Percentiles rank a stretch among this genome's conserved stretches.
These are phyloP conservation scores for Linnemannia zychae DNA, from an alignment of 192 early-diverging fungal genomes.

Conservation along the genomic window DNA sequence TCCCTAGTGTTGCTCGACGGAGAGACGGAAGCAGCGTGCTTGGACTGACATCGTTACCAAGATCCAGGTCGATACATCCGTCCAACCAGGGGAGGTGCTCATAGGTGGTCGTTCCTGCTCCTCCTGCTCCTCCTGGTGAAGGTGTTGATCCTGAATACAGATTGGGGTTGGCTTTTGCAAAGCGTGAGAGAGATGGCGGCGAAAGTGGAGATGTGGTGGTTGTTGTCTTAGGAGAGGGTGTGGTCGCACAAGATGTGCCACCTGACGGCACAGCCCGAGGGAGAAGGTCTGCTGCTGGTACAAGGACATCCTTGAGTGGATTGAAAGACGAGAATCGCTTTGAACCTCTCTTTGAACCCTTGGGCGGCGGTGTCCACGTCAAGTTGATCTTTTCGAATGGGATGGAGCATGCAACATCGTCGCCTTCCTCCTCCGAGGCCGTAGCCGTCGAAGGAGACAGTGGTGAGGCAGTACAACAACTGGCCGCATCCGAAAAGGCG, in stretches of 20 bases:
- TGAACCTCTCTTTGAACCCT: slow-evolving; percentile 45
- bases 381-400: slow-evolving; percentile 55
- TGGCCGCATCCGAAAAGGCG: slow-evolving; percentile 29
- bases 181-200: background rate
- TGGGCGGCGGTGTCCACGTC: slow-evolving; percentile 49
- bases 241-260: slow-evolving; percentile 33
- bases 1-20: slow-evolving; percentile 32
- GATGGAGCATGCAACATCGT: slow-evolving; percentile 24
- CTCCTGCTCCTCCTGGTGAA: slow-evolving; percentile 6
- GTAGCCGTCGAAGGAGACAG: slow-evolving; percentile 8
- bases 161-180: background rate
- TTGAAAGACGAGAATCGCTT: slow-evolving; percentile 48
- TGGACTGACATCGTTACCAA: slow-evolving; percentile 41
- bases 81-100: slow-evolving; percentile 51
- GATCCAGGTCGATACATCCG: slow-evolving; percentile 47
- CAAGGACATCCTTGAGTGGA: slow-evolving; percentile 14
- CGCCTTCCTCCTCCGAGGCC: slow-evolving; percentile 2
- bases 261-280: background rate
- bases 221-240: background rate
- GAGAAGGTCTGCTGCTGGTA: background rate
- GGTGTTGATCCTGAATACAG: background rate
- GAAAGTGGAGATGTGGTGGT: background rate
- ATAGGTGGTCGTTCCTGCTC: slow-evolving; percentile 33
- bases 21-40: slow-evolving; percentile 43
- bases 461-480: slow-evolving; percentile 40